phyloP scores from a whole-genome alignment of 371 early-diverging fungal species.

The Rhizopus delemar region DNA sequence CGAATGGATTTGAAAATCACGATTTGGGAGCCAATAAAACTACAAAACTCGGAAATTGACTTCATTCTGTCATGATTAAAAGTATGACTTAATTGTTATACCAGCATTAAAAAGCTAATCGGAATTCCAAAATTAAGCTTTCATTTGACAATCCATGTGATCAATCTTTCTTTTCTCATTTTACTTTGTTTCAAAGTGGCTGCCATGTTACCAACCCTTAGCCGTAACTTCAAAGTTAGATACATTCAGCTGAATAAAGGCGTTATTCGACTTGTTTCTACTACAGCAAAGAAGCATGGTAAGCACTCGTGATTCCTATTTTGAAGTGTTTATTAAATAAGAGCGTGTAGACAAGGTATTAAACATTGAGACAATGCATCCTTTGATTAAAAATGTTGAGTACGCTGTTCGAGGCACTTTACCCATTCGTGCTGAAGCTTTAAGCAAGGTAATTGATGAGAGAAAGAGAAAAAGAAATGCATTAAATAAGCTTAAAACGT shows the following conservation, averaged over 20 bases:
- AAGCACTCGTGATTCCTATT: background rate
- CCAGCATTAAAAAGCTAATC: background rate
- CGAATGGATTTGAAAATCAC: too few relatives aligned
- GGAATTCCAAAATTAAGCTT: background rate
- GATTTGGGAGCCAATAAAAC: too few relatives aligned
- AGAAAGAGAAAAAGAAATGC: background rate
- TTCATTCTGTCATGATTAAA: too few relatives aligned
- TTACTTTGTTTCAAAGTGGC: slow-evolving; percentile 3
- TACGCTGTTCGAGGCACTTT: slow-evolving; percentile 97
- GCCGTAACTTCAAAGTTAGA: slow-evolving; percentile 13
- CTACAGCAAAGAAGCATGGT: slow-evolving; percentile 7
- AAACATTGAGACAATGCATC: slow-evolving; percentile 69
- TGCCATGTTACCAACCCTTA: slow-evolving; percentile 17
- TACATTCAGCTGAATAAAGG: slow-evolving; percentile 12
- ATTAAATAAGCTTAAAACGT: background rate
- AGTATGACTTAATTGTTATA: slow-evolving; percentile 3
- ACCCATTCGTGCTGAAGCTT: slow-evolving; percentile 91
- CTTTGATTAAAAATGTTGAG: slow-evolving; percentile 74
- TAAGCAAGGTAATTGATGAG: slow-evolving; percentile 61
- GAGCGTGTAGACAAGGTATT: slow-evolving; percentile 31
- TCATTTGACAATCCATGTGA: background rate
- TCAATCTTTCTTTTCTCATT: background rate
- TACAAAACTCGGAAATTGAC: too few relatives aligned
- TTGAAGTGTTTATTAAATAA: background rate
- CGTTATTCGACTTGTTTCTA: slow-evolving; percentile 10